Base-by-base conservation (phyloP, 768 basidiomycete species). In the Suillus discolor region DNA sequence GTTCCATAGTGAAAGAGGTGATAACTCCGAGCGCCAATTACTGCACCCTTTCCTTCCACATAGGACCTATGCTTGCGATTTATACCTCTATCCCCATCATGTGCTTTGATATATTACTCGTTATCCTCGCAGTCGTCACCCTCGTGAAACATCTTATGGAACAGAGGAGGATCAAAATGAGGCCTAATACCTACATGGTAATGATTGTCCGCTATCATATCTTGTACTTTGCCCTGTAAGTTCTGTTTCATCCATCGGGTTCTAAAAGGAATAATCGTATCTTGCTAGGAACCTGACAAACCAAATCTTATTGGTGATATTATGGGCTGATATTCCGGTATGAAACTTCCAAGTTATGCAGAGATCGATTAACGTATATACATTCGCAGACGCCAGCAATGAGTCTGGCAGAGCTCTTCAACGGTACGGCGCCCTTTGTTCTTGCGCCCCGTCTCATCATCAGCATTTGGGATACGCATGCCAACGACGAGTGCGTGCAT, bases 391-490 rank as follows among this genome's bases (percentile, higher is more conserved):
- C 3, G 3, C 41, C 25, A 28, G 59, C 41, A 12, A 31, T 31
- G 59, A 60, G 59, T 31, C 41, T 60, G 25, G 6, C 59, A 4
- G 41, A 42, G 6, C 59, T 60, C 59, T 60, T 60, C 36, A 60
- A 28, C 25, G 25, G 41, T 20, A 60, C 59, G 0, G 59, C 59
- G 20, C 59, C 59, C 6, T 60, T 60, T 31, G n/a, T 60, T 60
- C 41, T 60, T 6, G 59, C 59, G 18, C 59, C 59, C 6, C 59
- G 59, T 16, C 59, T 60, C 6, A 60, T 60, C 41, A 60, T 60
- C 41, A 60, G 59, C 28, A 60, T 60, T 28, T 60, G 59, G 59
- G 59, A 60, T 4, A 60, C 41, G 25, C 59, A 60, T 42, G 59
- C 59, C 11, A 41, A 28, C 6, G 28, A 44, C 6, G 11, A 13